Conservation (phyloP, 768 basidiomycete species). For the Hypsizygus marmoreus region DNA sequence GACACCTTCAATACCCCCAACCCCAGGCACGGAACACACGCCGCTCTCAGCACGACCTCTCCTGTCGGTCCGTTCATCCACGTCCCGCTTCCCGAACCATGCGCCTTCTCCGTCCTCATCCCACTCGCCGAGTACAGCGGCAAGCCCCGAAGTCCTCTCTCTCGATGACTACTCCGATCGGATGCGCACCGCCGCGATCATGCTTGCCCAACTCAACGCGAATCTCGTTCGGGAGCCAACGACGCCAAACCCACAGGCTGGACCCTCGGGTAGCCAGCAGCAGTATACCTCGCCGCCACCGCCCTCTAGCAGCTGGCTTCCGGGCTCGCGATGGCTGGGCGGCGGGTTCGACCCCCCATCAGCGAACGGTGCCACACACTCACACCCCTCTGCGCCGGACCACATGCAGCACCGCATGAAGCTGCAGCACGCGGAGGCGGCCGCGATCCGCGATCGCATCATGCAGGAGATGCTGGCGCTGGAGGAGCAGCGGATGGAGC, state of each 20-base stretch:
- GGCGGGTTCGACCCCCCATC: too few relatives aligned
- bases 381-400: conserved; percentile 25
- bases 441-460: conserved; percentile 90
- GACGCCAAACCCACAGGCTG: conserved; percentile 18
- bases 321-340: conserved; percentile 62
- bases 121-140: conserved; percentile 14
- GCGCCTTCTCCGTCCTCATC: conserved; percentile 9
- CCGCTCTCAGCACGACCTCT: conserved; percentile 17
- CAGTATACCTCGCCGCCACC: not conserved
- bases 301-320: conserved; percentile 45
- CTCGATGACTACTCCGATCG: conserved; percentile 98
- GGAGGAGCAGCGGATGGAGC: conserved; percentile 94
- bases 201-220: conserved; percentile 95
- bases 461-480: conserved; percentile 98
- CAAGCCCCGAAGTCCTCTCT: conserved; percentile 50
- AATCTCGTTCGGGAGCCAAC: conserved; percentile 63
- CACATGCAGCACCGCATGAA: conserved; percentile 57
- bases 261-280: conserved; percentile 6
- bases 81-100: conserved; percentile 6
- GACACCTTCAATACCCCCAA: conserved; percentile 49
- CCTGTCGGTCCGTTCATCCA: conserved; percentile 4
- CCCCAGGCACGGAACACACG: conserved; percentile 23
- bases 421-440: conserved; percentile 80
- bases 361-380: too few relatives aligned
- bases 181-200: conserved; percentile 97